A percentile compares a stretch with the other conserved stretches of the same genome.
These are phyloP conservation scores for Didymella keratinophila DNA, from an alignment of 2,329 filamentous ascomycete genomes.

Conservation along the genomic window DNA sequence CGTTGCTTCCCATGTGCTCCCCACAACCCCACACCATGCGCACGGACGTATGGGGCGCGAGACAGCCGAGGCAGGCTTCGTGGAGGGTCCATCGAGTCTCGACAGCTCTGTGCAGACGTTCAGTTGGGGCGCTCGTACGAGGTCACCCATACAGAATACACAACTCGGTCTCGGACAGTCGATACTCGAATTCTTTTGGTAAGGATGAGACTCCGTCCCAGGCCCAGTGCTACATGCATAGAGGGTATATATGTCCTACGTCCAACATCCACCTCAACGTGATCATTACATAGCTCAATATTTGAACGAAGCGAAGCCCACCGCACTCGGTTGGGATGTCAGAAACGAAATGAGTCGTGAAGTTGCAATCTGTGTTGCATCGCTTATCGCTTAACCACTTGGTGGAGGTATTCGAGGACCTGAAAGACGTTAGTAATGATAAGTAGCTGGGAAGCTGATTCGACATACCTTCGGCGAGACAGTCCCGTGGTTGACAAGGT, in stretches of 20 bases:
- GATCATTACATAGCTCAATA: not conserved
- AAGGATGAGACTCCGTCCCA: not conserved
- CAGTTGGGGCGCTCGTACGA: too few relatives aligned
- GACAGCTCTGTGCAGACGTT: too few relatives aligned
- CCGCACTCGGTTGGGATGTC: not conserved
- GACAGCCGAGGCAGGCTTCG: too few relatives aligned
- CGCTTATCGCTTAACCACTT: not conserved
- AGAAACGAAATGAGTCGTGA: not conserved
- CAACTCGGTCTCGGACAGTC: too few relatives aligned
- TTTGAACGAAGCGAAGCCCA: not conserved
- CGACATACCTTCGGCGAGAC: slow-evolving; percentile 58
- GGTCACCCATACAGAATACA: too few relatives aligned
- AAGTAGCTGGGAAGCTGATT: too few relatives aligned
- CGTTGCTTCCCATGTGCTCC: too few relatives aligned
- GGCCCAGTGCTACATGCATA: not conserved
- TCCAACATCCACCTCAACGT: not conserved
- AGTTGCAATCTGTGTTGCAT: too few relatives aligned
- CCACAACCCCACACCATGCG: too few relatives aligned
- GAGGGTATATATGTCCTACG: not conserved
- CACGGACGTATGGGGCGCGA: too few relatives aligned
- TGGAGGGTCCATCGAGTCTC: too few relatives aligned
- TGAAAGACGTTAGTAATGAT: not conserved
- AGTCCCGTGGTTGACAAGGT: slow-evolving; percentile 69
- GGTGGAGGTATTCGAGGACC: not conserved
- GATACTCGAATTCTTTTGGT: too few relatives aligned